phyloP scores from a whole-genome alignment of 2,329 filamentous ascomycete species.

The Torrubiellomyces zombiae region DNA sequence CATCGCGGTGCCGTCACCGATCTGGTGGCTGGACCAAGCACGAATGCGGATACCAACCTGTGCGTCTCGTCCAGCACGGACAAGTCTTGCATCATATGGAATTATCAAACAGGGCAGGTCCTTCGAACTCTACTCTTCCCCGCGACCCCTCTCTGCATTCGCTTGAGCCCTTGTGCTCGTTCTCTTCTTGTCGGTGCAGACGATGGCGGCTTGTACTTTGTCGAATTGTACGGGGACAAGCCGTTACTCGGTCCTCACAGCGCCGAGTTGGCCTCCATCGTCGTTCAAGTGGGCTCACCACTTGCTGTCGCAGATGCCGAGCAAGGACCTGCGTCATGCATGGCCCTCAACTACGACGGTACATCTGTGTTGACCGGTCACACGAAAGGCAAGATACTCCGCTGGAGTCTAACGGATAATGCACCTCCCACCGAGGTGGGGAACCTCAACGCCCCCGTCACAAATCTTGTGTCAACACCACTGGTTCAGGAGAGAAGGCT shows the following conservation, averaged over 20 bases:
- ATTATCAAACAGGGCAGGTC: conserved; percentile 62
- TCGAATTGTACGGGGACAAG: conserved; percentile 51
- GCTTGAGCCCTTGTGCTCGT: conserved; percentile 68
- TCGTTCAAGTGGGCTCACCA: conserved; percentile 35
- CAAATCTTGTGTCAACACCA: conserved; percentile 60
- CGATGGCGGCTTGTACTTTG: conserved; percentile 61
- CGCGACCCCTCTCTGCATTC: conserved; percentile 51
- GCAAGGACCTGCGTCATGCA: conserved; percentile 45
- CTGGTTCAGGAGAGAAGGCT: conserved; percentile 28
- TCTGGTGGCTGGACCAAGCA: conserved; percentile 45
- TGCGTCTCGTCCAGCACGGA: conserved; percentile 73
- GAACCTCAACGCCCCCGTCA: conserved; percentile 66
- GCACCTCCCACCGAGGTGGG: conserved; percentile 50
- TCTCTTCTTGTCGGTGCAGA: conserved; percentile 69
- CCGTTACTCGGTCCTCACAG: conserved; percentile 36
- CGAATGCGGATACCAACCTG: conserved; percentile 54
- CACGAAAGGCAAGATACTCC: conserved; percentile 56
- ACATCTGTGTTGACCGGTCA: conserved; percentile 70
- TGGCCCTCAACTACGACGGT: conserved; percentile 69
- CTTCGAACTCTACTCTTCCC: conserved; percentile 73
- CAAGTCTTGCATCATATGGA: conserved; percentile 84
- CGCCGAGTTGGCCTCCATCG: conserved; percentile 37
- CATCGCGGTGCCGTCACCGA: conserved; percentile 60
- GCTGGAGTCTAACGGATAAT: conserved; percentile 63
- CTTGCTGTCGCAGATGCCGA: conserved; percentile 44